These are phyloP conservation scores for Fusarium miscanthi DNA, from an alignment of 2,329 filamentous ascomycete species.

Conservation along the genomic window DNA sequence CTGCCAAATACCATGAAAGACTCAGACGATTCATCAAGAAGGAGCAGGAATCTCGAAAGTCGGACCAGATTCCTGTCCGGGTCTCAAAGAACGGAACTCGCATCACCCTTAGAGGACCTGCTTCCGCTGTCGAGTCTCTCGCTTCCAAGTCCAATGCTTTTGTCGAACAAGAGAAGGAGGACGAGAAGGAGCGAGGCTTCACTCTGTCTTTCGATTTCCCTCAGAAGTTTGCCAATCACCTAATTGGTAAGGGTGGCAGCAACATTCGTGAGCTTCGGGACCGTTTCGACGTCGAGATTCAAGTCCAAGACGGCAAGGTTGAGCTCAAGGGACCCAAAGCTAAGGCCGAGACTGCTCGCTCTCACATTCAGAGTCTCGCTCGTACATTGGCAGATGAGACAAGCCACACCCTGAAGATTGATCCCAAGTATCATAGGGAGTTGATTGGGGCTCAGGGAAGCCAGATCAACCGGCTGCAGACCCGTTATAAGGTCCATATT, in stretches of 20 bases:
- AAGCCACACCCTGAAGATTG: slow-evolving; percentile 87
- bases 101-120: slow-evolving; percentile 81
- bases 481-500: slow-evolving; percentile 91
- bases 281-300: slow-evolving; percentile 78
- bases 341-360: slow-evolving; percentile 88
- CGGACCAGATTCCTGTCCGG: slow-evolving; percentile 69
- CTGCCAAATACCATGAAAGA: slow-evolving; percentile 72
- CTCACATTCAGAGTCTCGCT: slow-evolving; percentile 81
- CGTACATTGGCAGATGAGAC: slow-evolving; percentile 92
- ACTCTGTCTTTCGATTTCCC: slow-evolving; percentile 91
- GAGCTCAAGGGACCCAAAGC: slow-evolving; percentile 96
- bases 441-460: slow-evolving; percentile 89
- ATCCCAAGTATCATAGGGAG: slow-evolving; percentile 92
- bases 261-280: slow-evolving; percentile 74
- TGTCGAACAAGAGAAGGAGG: slow-evolving; percentile 86
- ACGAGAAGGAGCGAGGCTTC: slow-evolving; percentile 93
- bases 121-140: slow-evolving; percentile 76
- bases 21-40: slow-evolving; percentile 72
- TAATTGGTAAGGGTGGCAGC: slow-evolving; percentile 75
- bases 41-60: slow-evolving; percentile 68
- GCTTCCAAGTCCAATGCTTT: slow-evolving; percentile 80
- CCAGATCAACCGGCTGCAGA: slow-evolving; percentile 92
- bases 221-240: slow-evolving; percentile 91
- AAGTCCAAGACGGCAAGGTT: slow-evolving; percentile 93
- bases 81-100: slow-evolving; percentile 69